Evolutionary conservation across 2,329 filamentous ascomycete genomes (phyloP), one percentile per base, ranked within the genome.

Genomic region (Cordyceps farinosa): DNA sequence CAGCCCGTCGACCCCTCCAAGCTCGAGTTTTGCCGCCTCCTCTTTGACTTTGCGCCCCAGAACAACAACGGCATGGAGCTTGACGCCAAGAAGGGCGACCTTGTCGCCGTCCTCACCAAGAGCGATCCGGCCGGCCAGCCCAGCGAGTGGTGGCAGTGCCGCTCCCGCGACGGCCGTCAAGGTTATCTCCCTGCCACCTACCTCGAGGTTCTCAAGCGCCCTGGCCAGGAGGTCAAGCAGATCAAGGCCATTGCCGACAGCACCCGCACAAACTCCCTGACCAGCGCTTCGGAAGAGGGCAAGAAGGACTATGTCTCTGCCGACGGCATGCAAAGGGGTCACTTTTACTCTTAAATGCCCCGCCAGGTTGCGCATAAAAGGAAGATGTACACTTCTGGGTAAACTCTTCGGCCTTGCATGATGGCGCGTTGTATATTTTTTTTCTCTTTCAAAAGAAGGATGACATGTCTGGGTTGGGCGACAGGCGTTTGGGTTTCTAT

Each of bases 71-170:
- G 83, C 61, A 87, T 98, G 69, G 96, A 99, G 72, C 84, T 99
- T 15, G 88, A 91, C 42, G 94, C 96, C 30, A 93, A 91, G 79
- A 97, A 97, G 80, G 94, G 94, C 65, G 95, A 99, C 70, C 87
- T 98, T 60, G 93, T 99, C 17, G 95, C 95, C 32, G 92, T 99
- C 1, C 83, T 99, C 61, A 90, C 89, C 79, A 97, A 97, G 79
- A 90, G 87, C 22, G 95, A 99, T 71, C 95, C 95, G 0, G 86
- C 94, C 72, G 95, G 95, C 50, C 92, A 95, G 70, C 87, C 92
- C 5, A 95, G 90, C 59, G 94, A 99, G 73, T 99, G 95, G 95
- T 99, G 95, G 95, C 87, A 90, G 68, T 99, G 96, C 77, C 86
- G 95, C 62, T 90, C 94, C 15, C 85, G 95, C 65, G 92, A 98